phyloP scores from a whole-genome alignment of 306 rosid genomes.

The Castanospermum australe region DNA sequence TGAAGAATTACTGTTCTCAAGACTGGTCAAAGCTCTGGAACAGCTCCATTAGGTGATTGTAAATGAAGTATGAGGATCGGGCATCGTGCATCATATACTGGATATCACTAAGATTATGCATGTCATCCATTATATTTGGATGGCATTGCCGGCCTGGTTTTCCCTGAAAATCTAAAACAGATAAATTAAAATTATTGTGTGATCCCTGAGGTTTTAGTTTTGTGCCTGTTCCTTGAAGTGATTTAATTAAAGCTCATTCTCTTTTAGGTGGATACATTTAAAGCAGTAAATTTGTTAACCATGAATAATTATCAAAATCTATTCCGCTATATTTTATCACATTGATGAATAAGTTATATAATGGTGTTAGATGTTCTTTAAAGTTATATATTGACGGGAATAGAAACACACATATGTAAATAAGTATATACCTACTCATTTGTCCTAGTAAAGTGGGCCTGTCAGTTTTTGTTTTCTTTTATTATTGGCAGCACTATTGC shows the following conservation, averaged over 20 bases:
- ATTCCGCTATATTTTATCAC: not conserved
- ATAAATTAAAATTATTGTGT: not conserved
- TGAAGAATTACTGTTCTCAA: too few relatives aligned
- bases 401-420: too few relatives aligned
- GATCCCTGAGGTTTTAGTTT: conserved; percentile 3
- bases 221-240: not conserved
- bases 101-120: not conserved
- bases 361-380: not conserved
- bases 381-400: not conserved
- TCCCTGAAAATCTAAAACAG: not conserved
- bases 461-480: too few relatives aligned
- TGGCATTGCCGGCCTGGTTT: not conserved
- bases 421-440: too few relatives aligned
- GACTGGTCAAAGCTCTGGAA: not conserved
- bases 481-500: not conserved
- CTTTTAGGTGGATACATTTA: not conserved
- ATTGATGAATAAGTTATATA: conserved; percentile 3
- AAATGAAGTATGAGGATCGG: not conserved
- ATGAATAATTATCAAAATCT: not conserved
- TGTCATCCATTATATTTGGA: not conserved
- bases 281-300: not conserved
- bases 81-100: not conserved
- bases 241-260: conserved; percentile 2
- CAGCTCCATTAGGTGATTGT: not conserved
- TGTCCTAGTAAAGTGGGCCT: too few relatives aligned